Evolutionary conservation across 805 yeast genomes (phyloP), one percentile per base, ranked within the genome.

Genomic region (Trichomonascus vanleenenianus): DNA sequence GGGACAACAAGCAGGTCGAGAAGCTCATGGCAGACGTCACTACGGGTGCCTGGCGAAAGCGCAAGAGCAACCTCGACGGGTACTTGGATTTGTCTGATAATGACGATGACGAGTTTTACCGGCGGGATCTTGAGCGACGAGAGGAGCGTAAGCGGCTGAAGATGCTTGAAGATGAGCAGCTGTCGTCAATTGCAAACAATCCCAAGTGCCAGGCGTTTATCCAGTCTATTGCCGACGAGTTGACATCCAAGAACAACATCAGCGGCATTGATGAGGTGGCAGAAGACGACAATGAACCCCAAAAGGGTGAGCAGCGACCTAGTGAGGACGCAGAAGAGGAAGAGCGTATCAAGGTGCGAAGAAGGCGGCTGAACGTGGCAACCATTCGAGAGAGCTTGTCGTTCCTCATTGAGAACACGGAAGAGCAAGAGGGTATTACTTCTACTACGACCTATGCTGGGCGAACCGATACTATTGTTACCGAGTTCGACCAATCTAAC

Each of bases 21-120:
- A 49, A 50, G 34, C 47, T 56, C 18, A 44, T 55, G 49, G 56
- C 56, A 6, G 57, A 55, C 42, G 58, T 56, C 14, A 42, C 56
- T 2, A 55, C 49, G 19, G 60, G 60, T 11, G 55, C 55, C 9
- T 51, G 55, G 55, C 36, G 56, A 30, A 49, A 48, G 37, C 40
- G 56, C 14, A 36, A 43, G 27, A 43, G 39, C 19, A 9, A 40
- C 10, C 20, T 45, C 9, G 56, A 50, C 35, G 53, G 48, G 27
- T 41, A 51, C 12, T 19, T 18, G 20, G 50, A 48, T 34, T 18
- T 40, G 14, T 30, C 35, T 4, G 47, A 44, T 27, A 53, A 52
- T 15, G 51, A 45, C 12, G 48, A 46, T 22, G 46, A 48, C n/a
- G 45, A 35, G 18, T 49, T 52, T 16, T 48, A 49, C 38, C 31